Evolutionary conservation across 2,329 filamentous ascomycete genomes (phyloP), one percentile per base, ranked within the genome.

Genomic region (Malbranchea zuffiana): DNA sequence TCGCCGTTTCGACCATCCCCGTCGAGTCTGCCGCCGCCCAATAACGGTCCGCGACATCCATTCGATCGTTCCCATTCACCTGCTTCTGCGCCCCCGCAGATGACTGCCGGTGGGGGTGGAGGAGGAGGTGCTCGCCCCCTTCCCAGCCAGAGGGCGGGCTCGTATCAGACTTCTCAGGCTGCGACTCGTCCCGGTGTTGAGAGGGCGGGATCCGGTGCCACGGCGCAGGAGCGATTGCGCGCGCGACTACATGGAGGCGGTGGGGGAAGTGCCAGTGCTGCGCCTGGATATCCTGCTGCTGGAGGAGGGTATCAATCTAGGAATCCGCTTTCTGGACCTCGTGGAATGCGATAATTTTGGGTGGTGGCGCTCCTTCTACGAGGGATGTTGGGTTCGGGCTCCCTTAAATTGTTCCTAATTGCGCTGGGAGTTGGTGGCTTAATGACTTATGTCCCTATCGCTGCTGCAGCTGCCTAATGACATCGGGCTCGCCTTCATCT

Each of bases 151-250:
- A 67, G 80, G 37, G 71, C 71, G 11, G 82, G 80, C 10, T 88
- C 80, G 53, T 82, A 85, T 54, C 83, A 90, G 63, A 73, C 57
- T 52, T 19, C 59, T 41, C 48, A 55, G 52, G 53, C 61, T 50
- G 54, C 45, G 53, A 56, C 53, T 33, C 48, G 61, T 33, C 53
- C 53, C 25, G 63, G 68, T 60, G 43, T 54, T 58, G 51, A 56
- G 65, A 44, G 56, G 54, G 46, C 50, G 49, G 28, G 59, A 53
- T 33, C 59, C 51, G 65, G 61, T 2, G 68, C 68, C 21, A 75
- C 78, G 13, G 85, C 85, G 34, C 83, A 92, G 62, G 83, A 93
- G 50, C 70, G 83, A 48, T 65, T 95, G 49, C 83, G 85, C 54
- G 83, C 86, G 50, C 68, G 83, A 44, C 63, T 94, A 30, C 85